Percentiles rank a stretch among this genome's conserved stretches.
Conservation (phyloP, 1,284 basidiomycete genomes). For the Xerocomus nothofagi region DNA sequence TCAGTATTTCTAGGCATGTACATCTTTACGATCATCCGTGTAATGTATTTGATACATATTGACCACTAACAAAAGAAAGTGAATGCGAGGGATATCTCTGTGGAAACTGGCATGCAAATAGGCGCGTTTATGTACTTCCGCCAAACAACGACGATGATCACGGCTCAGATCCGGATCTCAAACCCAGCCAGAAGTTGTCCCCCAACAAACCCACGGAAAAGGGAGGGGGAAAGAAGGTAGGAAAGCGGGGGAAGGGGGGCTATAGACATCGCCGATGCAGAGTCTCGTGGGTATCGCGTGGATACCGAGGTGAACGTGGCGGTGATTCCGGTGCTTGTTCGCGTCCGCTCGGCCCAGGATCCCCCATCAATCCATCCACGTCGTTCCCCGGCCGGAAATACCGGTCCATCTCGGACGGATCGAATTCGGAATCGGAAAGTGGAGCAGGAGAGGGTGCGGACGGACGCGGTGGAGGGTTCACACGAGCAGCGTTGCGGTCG, state of each 20-base stretch:
- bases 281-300: slow-evolving; percentile 11
- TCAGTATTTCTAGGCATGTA: too few species aligned
- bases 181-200: too few species aligned
- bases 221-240: background rate
- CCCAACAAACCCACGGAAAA: background rate
- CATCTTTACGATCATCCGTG: background rate
- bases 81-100: slow-evolving; percentile 6
- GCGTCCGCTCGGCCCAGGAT: slow-evolving; percentile 1
- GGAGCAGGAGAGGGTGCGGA: slow-evolving; percentile 38
- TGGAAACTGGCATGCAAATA: background rate
- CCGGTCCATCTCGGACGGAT: slow-evolving; percentile 72
- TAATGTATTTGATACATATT: slow-evolving; percentile 2
- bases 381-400: slow-evolving; percentile 66
- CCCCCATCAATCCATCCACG: background rate
- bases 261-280: slow-evolving; percentile 19
- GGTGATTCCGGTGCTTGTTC: background rate
- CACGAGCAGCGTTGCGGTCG: too few species aligned
- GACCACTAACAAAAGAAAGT: background rate
- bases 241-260: background rate
- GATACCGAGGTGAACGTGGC: background rate
- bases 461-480: slow-evolving; percentile 16
- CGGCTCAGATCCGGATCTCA: background rate
- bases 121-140: background rate
- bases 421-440: slow-evolving; percentile 69
- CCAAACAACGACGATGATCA: background rate